Conservation (phyloP, 192 early-diverging fungal genomes). For the Endogone sp. region DNA sequence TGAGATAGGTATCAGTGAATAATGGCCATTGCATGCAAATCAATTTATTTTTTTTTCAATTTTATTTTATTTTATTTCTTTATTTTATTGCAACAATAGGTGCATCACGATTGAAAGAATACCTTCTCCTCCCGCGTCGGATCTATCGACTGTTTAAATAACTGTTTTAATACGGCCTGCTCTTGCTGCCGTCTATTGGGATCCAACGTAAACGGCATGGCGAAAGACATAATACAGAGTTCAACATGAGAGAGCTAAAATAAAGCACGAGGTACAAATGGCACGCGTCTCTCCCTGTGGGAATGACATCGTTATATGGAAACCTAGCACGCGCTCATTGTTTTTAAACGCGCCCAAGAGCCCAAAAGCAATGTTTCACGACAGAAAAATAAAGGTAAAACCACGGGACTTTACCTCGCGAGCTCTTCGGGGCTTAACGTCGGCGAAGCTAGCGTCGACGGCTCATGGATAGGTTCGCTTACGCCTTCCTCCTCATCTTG, state of each 20-base stretch:
- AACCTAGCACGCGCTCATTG: too few species aligned
- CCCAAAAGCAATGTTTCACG: too few species aligned
- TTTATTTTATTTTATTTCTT: too few species aligned
- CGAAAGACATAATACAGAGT: too few species aligned
- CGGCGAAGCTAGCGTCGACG: not conserved
- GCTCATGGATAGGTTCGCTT: not conserved
- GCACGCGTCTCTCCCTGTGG: too few species aligned
- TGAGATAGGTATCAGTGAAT: not conserved
- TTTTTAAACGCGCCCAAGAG: too few species aligned
- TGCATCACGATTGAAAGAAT: not conserved
- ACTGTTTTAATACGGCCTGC: slow-evolving; percentile 10
- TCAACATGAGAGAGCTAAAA: slow-evolving; percentile 2
- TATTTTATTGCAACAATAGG: too few species aligned
- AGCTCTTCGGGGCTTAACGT: not conserved
- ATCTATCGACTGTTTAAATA: slow-evolving; percentile 16
- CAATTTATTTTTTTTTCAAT: too few species aligned
- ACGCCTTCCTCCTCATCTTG: not conserved
- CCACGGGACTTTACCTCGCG: not conserved
- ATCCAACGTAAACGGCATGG: too few species aligned
- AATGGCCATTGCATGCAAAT: too few species aligned
- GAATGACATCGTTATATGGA: too few species aligned
- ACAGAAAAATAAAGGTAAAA: not conserved
- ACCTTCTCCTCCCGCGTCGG: slow-evolving; percentile 1
- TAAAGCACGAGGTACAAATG: not conserved
- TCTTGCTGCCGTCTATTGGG: slow-evolving; percentile 19